Percentiles rank a stretch among this genome's conserved stretches.
phyloP scores from a whole-genome alignment of 805 yeast species.

The Cyberlindnera sargentensis region DNA sequence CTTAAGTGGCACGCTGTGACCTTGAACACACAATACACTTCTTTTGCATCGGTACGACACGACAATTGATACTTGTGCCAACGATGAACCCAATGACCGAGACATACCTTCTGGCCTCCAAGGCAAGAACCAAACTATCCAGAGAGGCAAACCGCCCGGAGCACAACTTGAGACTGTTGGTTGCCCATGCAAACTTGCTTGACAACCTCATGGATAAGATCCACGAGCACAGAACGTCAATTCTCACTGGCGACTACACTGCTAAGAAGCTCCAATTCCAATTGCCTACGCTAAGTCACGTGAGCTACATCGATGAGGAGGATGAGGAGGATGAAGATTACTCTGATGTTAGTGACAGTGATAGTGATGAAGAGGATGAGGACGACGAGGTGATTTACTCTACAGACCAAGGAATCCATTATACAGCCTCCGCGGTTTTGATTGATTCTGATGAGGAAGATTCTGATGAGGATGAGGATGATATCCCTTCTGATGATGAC shows the following conservation, averaged over 20 bases:
- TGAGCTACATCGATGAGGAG: constrained; percentile 6
- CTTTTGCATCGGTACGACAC: neutral
- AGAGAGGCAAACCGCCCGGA: constrained; percentile 21
- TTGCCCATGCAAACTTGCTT: constrained; percentile 23
- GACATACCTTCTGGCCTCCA: constrained; percentile 19
- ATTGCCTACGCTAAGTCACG: constrained; percentile 6
- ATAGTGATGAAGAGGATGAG: constrained; percentile 10
- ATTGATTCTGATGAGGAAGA: constrained; percentile 10
- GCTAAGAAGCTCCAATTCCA: constrained; percentile 5
- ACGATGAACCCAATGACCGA: constrained; percentile 17
- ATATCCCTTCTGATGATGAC: constrained; percentile 9
- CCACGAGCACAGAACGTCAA: constrained; percentile 12
- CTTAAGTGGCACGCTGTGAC: too few species aligned
- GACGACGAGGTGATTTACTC: neutral
- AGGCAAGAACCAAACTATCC: constrained; percentile 20
- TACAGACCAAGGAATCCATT: constrained; percentile 4
- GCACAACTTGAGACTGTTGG: constrained; percentile 19
- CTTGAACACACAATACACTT: too few species aligned
- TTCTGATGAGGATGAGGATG: constrained; percentile 9
- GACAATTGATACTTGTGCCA: neutral
- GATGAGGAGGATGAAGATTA: constrained; percentile 8
- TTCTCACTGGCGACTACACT: constrained; percentile 6
- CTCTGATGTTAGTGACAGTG: constrained; percentile 13
- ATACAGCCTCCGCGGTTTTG: constrained; percentile 5
- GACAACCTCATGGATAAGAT: constrained; percentile 22